Evolutionary conservation across 2,329 filamentous ascomycete species (phyloP).

Genomic region (Scytalidium sp.): DNA sequence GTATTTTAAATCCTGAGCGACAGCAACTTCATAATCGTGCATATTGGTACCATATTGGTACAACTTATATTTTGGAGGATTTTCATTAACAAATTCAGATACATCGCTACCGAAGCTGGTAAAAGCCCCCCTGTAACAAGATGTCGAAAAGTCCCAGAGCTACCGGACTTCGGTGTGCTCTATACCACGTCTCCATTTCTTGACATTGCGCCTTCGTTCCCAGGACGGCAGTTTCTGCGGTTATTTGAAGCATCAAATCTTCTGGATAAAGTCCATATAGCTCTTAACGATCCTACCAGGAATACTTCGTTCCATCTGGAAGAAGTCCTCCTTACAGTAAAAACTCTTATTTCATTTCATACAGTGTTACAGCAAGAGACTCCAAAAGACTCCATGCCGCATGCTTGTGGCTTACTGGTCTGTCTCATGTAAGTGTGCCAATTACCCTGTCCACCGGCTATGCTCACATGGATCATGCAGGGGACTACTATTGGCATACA

Average conservation of each 20-base stretch:
- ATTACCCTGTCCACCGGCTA: conserved; percentile 1
- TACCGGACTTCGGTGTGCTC: not conserved
- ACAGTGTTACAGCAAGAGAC: conserved; percentile 10
- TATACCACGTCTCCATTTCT: not conserved
- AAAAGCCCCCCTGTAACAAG: conserved; percentile 4
- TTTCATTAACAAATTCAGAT: not conserved
- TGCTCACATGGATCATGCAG: conserved; percentile 10
- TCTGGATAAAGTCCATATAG: conserved; percentile 15
- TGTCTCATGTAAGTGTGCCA: conserved; percentile 12
- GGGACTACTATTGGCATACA: conserved; percentile 13
- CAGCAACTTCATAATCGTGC: no score
- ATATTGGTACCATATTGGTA: no score
- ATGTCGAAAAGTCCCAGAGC: not conserved
- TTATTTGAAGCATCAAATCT: conserved; percentile 14
- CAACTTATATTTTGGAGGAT: no score
- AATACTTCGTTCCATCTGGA: conserved; percentile 13
- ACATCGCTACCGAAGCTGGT: conserved; percentile 1
- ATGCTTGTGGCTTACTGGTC: conserved; percentile 8
- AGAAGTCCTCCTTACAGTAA: conserved; percentile 11
- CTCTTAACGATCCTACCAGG: conserved; percentile 8
- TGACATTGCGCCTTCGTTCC: not conserved
- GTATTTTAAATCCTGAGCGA: no score
- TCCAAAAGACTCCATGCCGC: conserved; percentile 6
- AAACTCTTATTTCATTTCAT: conserved; percentile 11
- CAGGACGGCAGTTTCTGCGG: not conserved